Evolutionary conservation across 352 stramenopile species (phyloP), one percentile per base, ranked within the genome.

Genomic region (Pythium scleroteichum): DNA sequence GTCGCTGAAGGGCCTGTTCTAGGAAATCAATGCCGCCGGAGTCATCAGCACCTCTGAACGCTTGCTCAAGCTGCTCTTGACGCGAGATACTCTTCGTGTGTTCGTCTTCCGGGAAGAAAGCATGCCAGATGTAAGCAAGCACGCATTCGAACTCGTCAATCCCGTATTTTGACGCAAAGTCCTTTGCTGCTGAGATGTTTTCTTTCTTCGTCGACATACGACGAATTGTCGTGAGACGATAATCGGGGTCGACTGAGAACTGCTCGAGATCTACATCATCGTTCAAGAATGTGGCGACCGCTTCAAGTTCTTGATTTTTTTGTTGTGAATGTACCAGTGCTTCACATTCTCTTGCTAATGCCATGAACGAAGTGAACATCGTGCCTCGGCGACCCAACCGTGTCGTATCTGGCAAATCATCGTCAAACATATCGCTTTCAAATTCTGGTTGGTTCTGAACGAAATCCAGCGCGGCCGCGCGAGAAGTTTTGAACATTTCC

Each of bases 91-190:
- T 60, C 20, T 35, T 62, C 0, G 17, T 19, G 19, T 51, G 39
- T 17, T 14, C 23, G 13, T 45, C 22, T 3, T 52, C 58, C 19
- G 46, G 57, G 13, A 76, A 49, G 10, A 90, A 73, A 2, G 66
- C 74, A 22, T 75, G 68, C 41, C 71, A 69, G 53, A 92, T 87
- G 52, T 90, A 92, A 2, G 75, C 64, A 23, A 90, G 57, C 39
- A 90, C 64, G 40, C 83, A 90, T 26, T 73, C 64, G 40, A 77
- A 90, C 46, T 79, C 73, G 38, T 93, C 79, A 7, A 91, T 62
- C 3, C 60, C 74, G 41, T 91, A 91, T 65, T 93, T 93, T 22
- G 9, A 59, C 8, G 83, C 83, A 58, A 91, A 82, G 50, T 89
- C 75, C 22, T 54, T 73, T 3, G 80, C 79, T 0, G 73, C 45